Conservation (phyloP, 1,284 basidiomycete species). For the Austroboletus rostrupii region DNA sequence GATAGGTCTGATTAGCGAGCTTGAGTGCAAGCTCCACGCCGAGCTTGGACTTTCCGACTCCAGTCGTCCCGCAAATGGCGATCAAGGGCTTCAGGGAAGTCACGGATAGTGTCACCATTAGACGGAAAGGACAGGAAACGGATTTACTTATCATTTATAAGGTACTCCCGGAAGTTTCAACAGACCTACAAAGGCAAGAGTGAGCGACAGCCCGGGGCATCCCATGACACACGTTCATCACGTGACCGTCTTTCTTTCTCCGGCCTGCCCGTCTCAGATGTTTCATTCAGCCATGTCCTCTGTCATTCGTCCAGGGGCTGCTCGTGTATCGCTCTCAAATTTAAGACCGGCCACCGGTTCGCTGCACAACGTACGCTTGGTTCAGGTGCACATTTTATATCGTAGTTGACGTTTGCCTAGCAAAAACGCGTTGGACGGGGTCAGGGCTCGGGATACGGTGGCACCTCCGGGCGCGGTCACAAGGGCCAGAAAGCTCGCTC, state of each 20-base stretch:
- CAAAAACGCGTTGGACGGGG: constrained; percentile 94
- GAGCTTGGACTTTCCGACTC: constrained; percentile 94
- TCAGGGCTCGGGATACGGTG: constrained; percentile 85
- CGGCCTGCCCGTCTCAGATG: too few relatives aligned
- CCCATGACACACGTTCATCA: background rate
- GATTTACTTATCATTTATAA: too few relatives aligned
- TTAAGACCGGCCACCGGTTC: constrained; percentile 60
- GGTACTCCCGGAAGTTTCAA: background rate
- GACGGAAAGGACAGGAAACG: background rate
- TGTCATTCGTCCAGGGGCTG: constrained; percentile 22
- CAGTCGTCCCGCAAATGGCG: constrained; percentile 91
- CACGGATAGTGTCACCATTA: constrained; percentile 14
- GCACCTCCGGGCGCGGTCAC: constrained; percentile 89
- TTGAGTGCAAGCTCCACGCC: constrained; percentile 83
- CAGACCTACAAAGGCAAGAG: background rate
- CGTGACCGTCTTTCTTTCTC: background rate
- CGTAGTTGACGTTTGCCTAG: constrained; percentile 37
- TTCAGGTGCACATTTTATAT: background rate
- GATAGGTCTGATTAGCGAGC: constrained; percentile 32
- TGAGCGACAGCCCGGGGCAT: too few relatives aligned
- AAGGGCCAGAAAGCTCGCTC: constrained; percentile 95
- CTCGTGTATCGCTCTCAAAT: constrained; percentile 56
- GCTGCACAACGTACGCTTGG: constrained; percentile 51
- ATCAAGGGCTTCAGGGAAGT: constrained; percentile 54
- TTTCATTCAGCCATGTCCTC: constrained; percentile 28